phyloP scores from a whole-genome alignment of 805 yeast species.

The Myxozyma kluyveri region DNA sequence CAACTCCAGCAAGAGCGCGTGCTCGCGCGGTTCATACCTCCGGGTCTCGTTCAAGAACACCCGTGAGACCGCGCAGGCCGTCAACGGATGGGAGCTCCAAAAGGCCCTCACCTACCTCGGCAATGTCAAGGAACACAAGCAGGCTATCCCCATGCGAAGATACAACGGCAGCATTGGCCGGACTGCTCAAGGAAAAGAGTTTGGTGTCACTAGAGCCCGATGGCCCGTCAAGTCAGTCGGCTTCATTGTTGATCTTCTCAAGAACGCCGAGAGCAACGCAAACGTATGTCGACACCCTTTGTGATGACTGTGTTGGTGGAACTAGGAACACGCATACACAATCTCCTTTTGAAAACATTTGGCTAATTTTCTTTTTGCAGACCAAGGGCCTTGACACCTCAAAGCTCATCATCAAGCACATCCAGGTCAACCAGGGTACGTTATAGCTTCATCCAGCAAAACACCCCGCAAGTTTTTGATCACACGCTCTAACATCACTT shows the following conservation, averaged over 20 bases:
- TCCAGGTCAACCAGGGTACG: constrained; percentile 88
- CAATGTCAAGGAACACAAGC: constrained; percentile 95
- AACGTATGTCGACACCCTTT: constrained; percentile 45
- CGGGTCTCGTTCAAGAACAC: constrained; percentile 99
- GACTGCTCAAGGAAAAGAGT: constrained; percentile 99
- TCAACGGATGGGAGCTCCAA: constrained; percentile 96
- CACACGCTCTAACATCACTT: neutral
- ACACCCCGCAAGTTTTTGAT: neutral
- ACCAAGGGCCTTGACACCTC: constrained; percentile 97
- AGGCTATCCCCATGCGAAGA: constrained; percentile 99
- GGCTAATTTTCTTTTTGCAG: constrained; percentile 33
- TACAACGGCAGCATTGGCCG: constrained; percentile 95
- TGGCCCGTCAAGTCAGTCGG: constrained; percentile 99
- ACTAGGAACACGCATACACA: too few relatives aligned
- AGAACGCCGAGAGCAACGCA: constrained; percentile 98
- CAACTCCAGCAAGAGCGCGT: constrained; percentile 98
- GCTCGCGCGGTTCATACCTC: constrained; percentile 99
- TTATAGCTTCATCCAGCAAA: neutral
- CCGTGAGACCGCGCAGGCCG: constrained; percentile 98
- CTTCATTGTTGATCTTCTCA: constrained; percentile 88
- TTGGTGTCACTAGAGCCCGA: constrained; percentile 99
- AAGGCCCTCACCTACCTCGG: constrained; percentile 94
- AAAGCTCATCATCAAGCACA: constrained; percentile 92
- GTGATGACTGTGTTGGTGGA: too few relatives aligned
- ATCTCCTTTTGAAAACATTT: too few relatives aligned